Percentiles rank a stretch among this genome's conserved stretches.
Evolutionary conservation across 495 filamentous ascomycete genomes (phyloP).

Genomic region (Penicillium cosmopolitanum): DNA sequence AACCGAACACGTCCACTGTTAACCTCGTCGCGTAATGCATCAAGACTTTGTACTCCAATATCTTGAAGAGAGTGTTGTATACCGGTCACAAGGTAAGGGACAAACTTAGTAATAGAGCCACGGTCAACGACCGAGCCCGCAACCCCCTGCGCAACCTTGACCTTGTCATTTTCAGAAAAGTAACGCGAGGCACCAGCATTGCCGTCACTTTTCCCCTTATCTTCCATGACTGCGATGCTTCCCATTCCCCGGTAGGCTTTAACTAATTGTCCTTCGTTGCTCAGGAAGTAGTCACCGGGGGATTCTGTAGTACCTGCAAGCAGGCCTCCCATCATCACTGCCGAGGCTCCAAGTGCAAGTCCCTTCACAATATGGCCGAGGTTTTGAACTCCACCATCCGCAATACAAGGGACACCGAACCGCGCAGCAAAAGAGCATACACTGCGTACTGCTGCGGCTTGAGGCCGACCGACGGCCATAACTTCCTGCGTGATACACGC

Average conservation of each 20-base stretch:
- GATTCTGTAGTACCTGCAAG: constrained; percentile 97
- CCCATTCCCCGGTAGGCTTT: constrained; percentile 99
- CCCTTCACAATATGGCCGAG: constrained; percentile 99
- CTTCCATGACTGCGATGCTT: constrained; percentile 98
- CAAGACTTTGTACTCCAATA: constrained; percentile 79
- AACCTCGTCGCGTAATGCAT: constrained; percentile 75
- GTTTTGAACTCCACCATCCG: constrained; percentile 97
- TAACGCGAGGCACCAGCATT: constrained; percentile 98
- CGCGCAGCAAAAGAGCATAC: constrained; percentile 84
- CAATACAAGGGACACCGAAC: constrained; percentile 97
- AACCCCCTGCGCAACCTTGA: constrained; percentile 96
- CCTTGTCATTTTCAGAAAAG: constrained; percentile 93
- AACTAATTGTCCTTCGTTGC: constrained; percentile 91
- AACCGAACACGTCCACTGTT: constrained; percentile 80
- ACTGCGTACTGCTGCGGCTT: constrained; percentile 88
- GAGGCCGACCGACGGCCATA: constrained; percentile 96
- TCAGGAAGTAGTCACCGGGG: constrained; percentile 94
- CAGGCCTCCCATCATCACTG: constrained; percentile 99
- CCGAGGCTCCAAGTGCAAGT: constrained; percentile 88
- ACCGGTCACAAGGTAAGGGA: constrained; percentile 92
- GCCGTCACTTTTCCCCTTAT: constrained; percentile 80
- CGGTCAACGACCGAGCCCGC: constrained; percentile 72
- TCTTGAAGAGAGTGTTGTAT: constrained; percentile 97
- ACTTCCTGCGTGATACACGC: constrained; percentile 99
- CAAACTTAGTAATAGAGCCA: constrained; percentile 86